These are phyloP conservation scores for Massariosphaeria phaeospora DNA, from an alignment of 495 filamentous ascomycete genomes.

Conservation along the genomic window DNA sequence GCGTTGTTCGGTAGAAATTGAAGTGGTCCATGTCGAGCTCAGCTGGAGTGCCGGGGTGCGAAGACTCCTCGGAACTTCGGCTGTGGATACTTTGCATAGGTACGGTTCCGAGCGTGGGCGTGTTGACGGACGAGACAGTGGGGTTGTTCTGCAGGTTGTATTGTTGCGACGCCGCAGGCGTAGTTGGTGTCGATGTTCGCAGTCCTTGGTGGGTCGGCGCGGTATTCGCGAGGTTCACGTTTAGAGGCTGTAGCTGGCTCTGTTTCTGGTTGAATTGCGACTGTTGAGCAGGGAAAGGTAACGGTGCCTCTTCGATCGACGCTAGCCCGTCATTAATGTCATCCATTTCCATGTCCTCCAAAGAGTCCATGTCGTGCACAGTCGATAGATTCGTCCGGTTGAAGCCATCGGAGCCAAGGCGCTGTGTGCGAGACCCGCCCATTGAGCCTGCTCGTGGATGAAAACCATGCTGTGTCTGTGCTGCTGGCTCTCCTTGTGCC, in stretches of 20 bases:
- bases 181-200: constrained; percentile 77
- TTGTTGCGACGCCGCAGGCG: constrained; percentile 66
- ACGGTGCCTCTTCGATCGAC: constrained; percentile 53
- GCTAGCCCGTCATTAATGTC: constrained; percentile 53
- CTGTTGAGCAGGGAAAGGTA: constrained; percentile 46
- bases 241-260: constrained; percentile 57
- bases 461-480: constrained; percentile 30
- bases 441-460: constrained; percentile 14
- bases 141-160: constrained; percentile 81
- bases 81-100: constrained; percentile 57
- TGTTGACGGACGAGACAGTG: constrained; percentile 96
- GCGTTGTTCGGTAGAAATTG: constrained; percentile 15
- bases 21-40: constrained; percentile 48
- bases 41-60: constrained; percentile 66
- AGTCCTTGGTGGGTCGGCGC: constrained; percentile 70
- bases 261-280: constrained; percentile 70
- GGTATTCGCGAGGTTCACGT: constrained; percentile 60
- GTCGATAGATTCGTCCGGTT: constrained; percentile 39
- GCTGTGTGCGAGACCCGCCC: constrained; percentile 17
- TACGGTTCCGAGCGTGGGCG: constrained; percentile 64
- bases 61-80: constrained; percentile 66
- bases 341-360: constrained; percentile 97
- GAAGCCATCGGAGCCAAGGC: constrained; percentile 34
- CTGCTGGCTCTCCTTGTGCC: constrained; percentile 44
- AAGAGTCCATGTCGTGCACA: constrained; percentile 71